A percentile compares a stretch with the other conserved stretches of the same genome.
phyloP scores from a whole-genome alignment of 2,329 filamentous ascomycete genomes.

The Didymosphaeria variabile region DNA sequence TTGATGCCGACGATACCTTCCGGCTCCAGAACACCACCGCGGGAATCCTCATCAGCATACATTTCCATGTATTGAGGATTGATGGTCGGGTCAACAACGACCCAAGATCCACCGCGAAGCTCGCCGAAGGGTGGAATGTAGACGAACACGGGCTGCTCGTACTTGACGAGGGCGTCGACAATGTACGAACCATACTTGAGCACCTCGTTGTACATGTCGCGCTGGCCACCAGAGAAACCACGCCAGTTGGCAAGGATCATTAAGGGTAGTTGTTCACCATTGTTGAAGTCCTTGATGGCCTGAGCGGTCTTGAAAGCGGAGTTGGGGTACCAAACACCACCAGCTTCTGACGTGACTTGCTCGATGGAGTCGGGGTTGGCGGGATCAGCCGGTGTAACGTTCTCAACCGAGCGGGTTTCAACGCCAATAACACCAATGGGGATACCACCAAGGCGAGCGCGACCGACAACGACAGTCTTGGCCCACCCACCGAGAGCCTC shows the following conservation, averaged over 20 bases:
- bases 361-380: conserved; percentile 99
- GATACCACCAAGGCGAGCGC: conserved; percentile 94
- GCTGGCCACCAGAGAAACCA: conserved; percentile 99
- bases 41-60: conserved; percentile 95
- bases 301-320: conserved; percentile 99
- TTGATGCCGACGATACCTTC: conserved; percentile 99
- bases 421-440: conserved; percentile 98
- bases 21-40: conserved; percentile 96
- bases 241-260: conserved; percentile 99
- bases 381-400: conserved; percentile 93
- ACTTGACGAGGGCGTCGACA: conserved; percentile 97
- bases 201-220: conserved; percentile 99
- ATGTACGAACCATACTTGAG: conserved; percentile 99
- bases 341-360: conserved; percentile 91
- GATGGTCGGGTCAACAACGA: conserved; percentile 98
- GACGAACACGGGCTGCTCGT: conserved; percentile 97
- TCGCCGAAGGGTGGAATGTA: conserved; percentile 98
- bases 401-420: conserved; percentile 95
- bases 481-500: conserved; percentile 98
- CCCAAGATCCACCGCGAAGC: conserved; percentile 98
- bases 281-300: conserved; percentile 98
- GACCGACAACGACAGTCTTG: conserved; percentile 93
- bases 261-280: conserved; percentile 94
- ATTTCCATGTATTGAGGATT: conserved; percentile 98
- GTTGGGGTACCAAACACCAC: conserved; percentile 99